Percentiles rank a stretch among this genome's conserved stretches.
These are phyloP conservation scores for Arabidopsis thaliana DNA, from an alignment of 345 rosid species.

Conservation along the genomic window DNA sequence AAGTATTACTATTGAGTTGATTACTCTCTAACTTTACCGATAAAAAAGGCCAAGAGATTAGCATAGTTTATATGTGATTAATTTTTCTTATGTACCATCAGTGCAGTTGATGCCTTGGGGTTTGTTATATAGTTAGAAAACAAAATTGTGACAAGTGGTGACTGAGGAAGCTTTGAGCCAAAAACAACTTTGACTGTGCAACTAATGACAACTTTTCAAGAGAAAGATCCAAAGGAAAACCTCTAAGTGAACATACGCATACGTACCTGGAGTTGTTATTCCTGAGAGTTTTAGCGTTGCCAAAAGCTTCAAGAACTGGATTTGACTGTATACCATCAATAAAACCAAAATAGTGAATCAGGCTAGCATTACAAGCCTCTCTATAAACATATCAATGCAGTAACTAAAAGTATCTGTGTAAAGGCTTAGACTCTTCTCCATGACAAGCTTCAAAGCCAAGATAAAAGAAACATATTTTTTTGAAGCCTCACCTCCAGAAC, in stretches of 20 bases:
- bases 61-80: conserved; percentile 5
- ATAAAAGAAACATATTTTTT: conserved; percentile 8
- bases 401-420: conserved; percentile 17
- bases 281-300: conserved; percentile 98
- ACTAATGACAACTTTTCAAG: conserved; percentile 11
- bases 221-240: conserved; percentile 21
- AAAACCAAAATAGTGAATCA: conserved; percentile 43
- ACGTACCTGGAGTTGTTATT: conserved; percentile 96
- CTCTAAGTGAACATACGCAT: conserved; percentile 34
- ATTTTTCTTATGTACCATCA: conserved; percentile 5
- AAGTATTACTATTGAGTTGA: conserved; percentile 14
- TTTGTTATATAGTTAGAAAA: background rate
- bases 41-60: conserved; percentile 27
- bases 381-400: conserved; percentile 4
- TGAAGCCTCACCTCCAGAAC: conserved; percentile 84
- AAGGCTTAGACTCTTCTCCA: conserved; percentile 20
- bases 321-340: conserved; percentile 71
- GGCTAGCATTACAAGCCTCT: conserved; percentile 31
- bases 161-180: conserved; percentile 21
- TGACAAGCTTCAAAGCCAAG: conserved; percentile 6
- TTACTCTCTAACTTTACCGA: conserved; percentile 16
- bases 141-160: background rate
- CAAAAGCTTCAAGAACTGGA: conserved; percentile 99
- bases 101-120: conserved; percentile 16
- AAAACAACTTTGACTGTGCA: conserved; percentile 22